Base-by-base conservation (phyloP, 768 basidiomycete genomes). In the Amanita muscaria region DNA sequence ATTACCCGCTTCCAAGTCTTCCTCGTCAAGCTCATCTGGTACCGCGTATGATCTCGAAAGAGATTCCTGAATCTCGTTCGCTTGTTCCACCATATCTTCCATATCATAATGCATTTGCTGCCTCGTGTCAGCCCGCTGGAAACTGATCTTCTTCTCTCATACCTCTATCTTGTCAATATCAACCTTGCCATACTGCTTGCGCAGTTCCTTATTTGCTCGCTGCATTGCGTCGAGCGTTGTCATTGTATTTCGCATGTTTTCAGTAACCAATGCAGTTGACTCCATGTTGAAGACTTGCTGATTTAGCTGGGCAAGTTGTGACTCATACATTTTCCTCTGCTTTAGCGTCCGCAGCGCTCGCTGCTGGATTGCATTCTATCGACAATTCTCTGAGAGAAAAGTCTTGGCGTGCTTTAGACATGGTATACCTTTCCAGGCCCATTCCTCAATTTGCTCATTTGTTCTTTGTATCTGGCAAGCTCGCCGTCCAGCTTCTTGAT, bases 281-380 rank as follows among this genome's bases (percentile, higher is more conserved):
- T 99, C 93, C 88, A 98, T 98, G 65, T 99, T 98, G 70, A 90
- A 98, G 18, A 88, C 83, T 62, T 98, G 96, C 60, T 98, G 96
- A 22, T 85, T 71, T 12, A 99, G 73, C 62, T 96, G 91, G 7
- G 79, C 73, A 30, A 98, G 75, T 61, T 99, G 96, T 11, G 71
- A 73, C 60, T 99, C 96, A 65, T 94, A 94, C 88, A 97, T 82
- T 64, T 80, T 76, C 71, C 90, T 97, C 68, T 98, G 96, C 65
- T 90, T 91, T 32, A 99, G 72, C 2, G 88, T 88, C 36, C 89
- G 75, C 46, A 98, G 64, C 2, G 96, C 96, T n/a, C 96, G 80
- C 61, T 93, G 84, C 61, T 94, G 88, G 30, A 98, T 85, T 2
- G 96, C 93, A 49, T 73, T 70, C 93, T 96, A 58, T 30, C 40